Evolutionary conservation across 2,329 filamentous ascomycete genomes (phyloP).

Genomic region (Diaporthe citri): DNA sequence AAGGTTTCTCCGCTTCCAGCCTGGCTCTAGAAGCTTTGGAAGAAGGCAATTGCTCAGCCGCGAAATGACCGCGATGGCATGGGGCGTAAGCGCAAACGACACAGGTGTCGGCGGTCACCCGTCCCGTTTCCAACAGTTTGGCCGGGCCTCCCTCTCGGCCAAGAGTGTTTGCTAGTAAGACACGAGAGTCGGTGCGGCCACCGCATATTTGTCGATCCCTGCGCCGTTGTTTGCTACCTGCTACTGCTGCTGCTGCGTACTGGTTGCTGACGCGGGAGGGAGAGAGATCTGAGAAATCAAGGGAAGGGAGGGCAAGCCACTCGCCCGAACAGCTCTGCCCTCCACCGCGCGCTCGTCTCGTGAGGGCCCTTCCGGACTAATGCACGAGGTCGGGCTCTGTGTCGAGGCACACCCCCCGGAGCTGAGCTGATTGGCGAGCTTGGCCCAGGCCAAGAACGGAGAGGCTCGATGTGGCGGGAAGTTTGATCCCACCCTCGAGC

Average conservation of each 20-base stretch:
- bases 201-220: conserved; percentile 11
- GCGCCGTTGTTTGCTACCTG: conserved; percentile 1
- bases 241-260: not conserved
- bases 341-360: conserved; percentile 13
- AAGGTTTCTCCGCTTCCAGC: conserved; percentile 8
- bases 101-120: not conserved
- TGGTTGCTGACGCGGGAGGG: conserved; percentile 7
- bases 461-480: conserved; percentile 30
- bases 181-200: conserved; percentile 3
- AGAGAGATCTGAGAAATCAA: not conserved
- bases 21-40: conserved; percentile 34
- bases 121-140: conserved; percentile 5
- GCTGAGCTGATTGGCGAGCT: conserved; percentile 19
- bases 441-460: conserved; percentile 18
- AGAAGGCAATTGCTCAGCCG: conserved; percentile 3
- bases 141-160: not conserved
- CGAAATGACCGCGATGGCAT: not conserved
- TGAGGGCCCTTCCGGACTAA: conserved; percentile 29
- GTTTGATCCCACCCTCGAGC: conserved; percentile 31
- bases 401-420: conserved; percentile 16
- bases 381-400: conserved; percentile 30
- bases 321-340: not conserved
- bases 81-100: conserved; percentile 7
- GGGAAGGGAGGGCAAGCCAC: not conserved
- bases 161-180: conserved; percentile 16